Conservation (phyloP, 345 rosid genomes). For the Euphorbia pulcherrima region DNA sequence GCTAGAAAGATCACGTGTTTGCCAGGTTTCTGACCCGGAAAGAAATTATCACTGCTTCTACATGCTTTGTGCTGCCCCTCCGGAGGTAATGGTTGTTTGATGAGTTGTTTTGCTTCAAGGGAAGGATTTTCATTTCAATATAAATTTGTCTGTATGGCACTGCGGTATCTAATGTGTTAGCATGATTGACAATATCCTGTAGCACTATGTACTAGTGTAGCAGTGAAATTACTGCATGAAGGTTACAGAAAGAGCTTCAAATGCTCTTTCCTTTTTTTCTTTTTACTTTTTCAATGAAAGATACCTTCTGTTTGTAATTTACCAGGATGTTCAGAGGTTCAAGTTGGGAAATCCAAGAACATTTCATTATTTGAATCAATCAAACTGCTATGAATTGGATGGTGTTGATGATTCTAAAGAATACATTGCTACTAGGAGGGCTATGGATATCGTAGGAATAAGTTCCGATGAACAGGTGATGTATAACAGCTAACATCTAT, state of each 20-base stretch:
- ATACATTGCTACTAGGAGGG: slow-evolving; percentile 71
- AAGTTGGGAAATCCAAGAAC: slow-evolving; percentile 72
- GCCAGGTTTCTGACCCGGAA: slow-evolving; percentile 99
- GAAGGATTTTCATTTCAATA: no score
- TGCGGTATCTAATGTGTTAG: no score
- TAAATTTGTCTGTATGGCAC: no score
- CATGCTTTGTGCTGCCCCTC: slow-evolving; percentile 97
- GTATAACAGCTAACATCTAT: neutral
- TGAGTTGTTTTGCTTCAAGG: no score
- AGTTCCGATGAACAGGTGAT: slow-evolving; percentile 79
- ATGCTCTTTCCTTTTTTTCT: no score
- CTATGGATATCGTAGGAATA: slow-evolving; percentile 95
- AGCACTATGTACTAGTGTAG: no score
- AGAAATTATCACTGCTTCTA: slow-evolving; percentile 99
- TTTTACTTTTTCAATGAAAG: no score
- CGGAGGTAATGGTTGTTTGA: no score
- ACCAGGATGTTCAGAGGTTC: slow-evolving; percentile 74
- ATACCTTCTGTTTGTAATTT: no score
- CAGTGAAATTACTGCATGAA: no score
- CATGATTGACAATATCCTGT: no score
- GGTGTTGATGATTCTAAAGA: slow-evolving; percentile 75
- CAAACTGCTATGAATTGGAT: slow-evolving; percentile 75
- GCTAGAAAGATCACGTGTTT: slow-evolving; percentile 96
- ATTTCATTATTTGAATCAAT: slow-evolving; percentile 91
- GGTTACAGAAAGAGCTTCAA: no score